Base-by-base conservation (phyloP, 352 stramenopile genomes). In the Globisporangium cylindrosporum region DNA sequence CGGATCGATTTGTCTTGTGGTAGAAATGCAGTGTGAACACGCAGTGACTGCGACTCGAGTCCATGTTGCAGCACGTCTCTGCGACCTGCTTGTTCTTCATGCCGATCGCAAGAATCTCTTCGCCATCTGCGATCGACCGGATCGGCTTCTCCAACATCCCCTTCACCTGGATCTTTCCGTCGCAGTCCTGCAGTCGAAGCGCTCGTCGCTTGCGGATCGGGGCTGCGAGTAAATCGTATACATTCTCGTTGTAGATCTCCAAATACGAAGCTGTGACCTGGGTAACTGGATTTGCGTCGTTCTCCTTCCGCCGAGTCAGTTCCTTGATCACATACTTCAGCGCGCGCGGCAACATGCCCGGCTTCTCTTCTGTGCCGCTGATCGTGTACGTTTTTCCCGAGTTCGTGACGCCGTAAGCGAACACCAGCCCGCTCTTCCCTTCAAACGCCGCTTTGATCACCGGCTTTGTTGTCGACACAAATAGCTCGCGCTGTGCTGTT, bases 311-410 rank as follows among this genome's bases (percentile, higher is more conserved):
- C 25, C 73, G 73, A 43, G 77, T 83, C 29, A 95, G 69, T 48
- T 93, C 71, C 18, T 84, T 62, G 72, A 95, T 88, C 48, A 96
- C 67, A 61, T 78, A 82, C 71, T 82, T 66, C 25, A 98, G 74
- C 9, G 92, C 76, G 46, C 91, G 81, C 12, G 93, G 93, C 29
- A 98, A 73, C 41, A 98, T 79, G 22, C 93, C 93, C 0, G 89
- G 89, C 1, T 88, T 77, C 7, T 80, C 69, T 3, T 82, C 79
- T 1, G 81, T 94, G 27, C 98, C 97, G 58, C 98, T 93, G 51
- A 99, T 98, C 9, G 97, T 99, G 76, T 99, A 97, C 18, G 97
- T 99, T 74, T 99, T 99, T 46, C 98, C 98, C 4, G 98, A 98
- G 73, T 99, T 99, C 6, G 98, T 99, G 60, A 99, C 97, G 61